These are phyloP conservation scores for Pseudotulostoma volvatum DNA, from an alignment of 495 filamentous ascomycete genomes.

Conservation along the genomic window DNA sequence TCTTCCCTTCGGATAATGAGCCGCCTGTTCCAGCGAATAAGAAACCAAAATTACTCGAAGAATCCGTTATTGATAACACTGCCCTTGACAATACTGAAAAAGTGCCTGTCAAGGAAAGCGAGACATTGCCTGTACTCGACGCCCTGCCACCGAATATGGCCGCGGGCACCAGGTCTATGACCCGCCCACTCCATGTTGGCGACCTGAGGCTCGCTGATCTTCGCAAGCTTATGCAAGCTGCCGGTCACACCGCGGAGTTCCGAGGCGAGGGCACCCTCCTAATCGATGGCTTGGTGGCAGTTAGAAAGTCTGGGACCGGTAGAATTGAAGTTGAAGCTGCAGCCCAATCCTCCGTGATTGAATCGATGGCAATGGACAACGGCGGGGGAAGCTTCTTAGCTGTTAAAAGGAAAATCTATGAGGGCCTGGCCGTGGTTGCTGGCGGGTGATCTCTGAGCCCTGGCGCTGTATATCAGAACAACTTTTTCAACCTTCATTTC, in stretches of 20 bases:
- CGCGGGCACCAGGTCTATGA: slow-evolving; percentile 56
- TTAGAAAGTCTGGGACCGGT: slow-evolving; percentile 74
- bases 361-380: slow-evolving; percentile 15
- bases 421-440: slow-evolving; percentile 63
- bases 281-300: slow-evolving; percentile 72
- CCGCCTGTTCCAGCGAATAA: slow-evolving; percentile 39
- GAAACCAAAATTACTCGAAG: slow-evolving; percentile 43
- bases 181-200: slow-evolving; percentile 86
- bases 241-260: slow-evolving; percentile 83
- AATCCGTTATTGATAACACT: slow-evolving; percentile 13
- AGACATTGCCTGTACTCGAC: slow-evolving; percentile 50
- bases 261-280: slow-evolving; percentile 82
- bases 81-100: slow-evolving; percentile 10
- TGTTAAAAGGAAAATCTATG: slow-evolving; percentile 70
- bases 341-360: slow-evolving; percentile 24
- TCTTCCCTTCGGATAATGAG: slow-evolving; percentile 15
- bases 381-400: slow-evolving; percentile 47
- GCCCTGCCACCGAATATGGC: slow-evolving; percentile 60
- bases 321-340: slow-evolving; percentile 75
- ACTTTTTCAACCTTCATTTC: too few species aligned
- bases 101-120: slow-evolving; percentile 14
- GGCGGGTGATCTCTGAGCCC: slow-evolving; percentile 41
- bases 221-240: slow-evolving; percentile 60
- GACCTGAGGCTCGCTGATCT: slow-evolving; percentile 83
- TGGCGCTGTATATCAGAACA: too few species aligned